A percentile compares a stretch with the other conserved stretches of the same genome.
phyloP scores from a whole-genome alignment of 192 early-diverging fungal genomes.

The Dissophora ornata region DNA sequence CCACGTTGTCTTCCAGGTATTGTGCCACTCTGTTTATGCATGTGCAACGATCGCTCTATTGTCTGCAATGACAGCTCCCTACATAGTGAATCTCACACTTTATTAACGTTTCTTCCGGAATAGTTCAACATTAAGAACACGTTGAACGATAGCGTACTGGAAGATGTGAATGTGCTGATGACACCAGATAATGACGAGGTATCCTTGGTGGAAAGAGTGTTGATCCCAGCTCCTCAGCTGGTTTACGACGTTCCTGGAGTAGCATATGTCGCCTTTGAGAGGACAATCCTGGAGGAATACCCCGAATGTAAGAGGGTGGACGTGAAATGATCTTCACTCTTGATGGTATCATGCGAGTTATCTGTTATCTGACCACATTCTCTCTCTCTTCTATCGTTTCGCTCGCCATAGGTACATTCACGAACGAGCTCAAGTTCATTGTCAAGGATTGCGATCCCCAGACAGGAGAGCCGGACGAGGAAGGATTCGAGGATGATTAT shows the following conservation, averaged over 20 bases:
- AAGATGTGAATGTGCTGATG: conserved; percentile 91
- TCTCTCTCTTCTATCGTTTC: conserved; percentile 15
- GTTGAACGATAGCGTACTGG: conserved; percentile 90
- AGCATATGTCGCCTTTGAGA: conserved; percentile 90
- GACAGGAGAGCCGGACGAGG: conserved; percentile 91
- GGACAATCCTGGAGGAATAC: conserved; percentile 66
- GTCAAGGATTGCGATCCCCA: conserved; percentile 96
- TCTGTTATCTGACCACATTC: not conserved
- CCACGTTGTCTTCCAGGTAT: conserved; percentile 95
- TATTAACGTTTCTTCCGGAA: not conserved
- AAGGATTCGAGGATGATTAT: conserved; percentile 97
- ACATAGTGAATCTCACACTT: too few relatives aligned
- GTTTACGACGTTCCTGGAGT: conserved; percentile 79
- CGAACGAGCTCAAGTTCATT: conserved; percentile 87
- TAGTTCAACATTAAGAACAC: conserved; percentile 96
- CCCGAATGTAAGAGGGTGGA: conserved; percentile 62
- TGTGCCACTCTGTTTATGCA: not conserved
- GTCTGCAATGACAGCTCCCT: too few relatives aligned
- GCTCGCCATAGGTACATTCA: conserved; percentile 71
- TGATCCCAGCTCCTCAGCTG: conserved; percentile 81
- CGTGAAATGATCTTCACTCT: too few relatives aligned
- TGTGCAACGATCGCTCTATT: not conserved
- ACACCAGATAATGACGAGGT: conserved; percentile 70
- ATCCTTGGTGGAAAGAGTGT: conserved; percentile 70
- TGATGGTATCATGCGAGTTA: too few relatives aligned